Evolutionary conservation across 192 early-diverging fungal species (phyloP).

Genomic region (Linnemannia schmuckeri): DNA sequence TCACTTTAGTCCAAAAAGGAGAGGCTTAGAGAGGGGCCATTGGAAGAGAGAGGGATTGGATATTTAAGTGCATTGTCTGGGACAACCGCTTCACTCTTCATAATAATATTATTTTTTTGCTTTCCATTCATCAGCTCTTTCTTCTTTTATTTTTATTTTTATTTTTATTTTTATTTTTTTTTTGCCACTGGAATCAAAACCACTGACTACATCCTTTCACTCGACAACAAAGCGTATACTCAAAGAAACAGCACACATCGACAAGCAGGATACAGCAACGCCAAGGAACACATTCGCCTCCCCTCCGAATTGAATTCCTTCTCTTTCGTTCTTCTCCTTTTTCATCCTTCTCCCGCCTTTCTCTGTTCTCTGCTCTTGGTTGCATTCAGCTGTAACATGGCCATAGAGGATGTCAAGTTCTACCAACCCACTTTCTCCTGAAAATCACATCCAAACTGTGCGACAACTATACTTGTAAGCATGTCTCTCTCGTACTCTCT

Average conservation of each 20-base stretch:
- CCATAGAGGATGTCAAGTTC: conserved; percentile 60
- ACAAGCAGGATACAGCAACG: background rate
- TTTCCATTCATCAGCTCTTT: background rate
- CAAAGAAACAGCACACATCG: background rate
- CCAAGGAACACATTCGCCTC: background rate
- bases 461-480: conserved; percentile 53
- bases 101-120: too few species aligned
- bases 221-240: background rate
- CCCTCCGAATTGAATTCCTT: conserved; percentile 3
- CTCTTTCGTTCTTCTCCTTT: background rate
- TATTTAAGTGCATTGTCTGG: background rate
- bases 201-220: background rate
- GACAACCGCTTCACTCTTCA: background rate
- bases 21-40: background rate
- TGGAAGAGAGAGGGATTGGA: background rate
- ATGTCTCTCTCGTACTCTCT: background rate
- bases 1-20: background rate
- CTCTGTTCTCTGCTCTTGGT: background rate
- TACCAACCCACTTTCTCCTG: conserved; percentile 47
- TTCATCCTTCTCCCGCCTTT: background rate
- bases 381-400: conserved; percentile 48
- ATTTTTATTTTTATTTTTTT: too few species aligned
- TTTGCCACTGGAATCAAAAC: background rate
- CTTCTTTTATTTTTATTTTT: background rate
- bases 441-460: conserved; percentile 46